Base-by-base conservation (phyloP, 306 rosid genomes). In the Fragaria ananassa region DNA sequence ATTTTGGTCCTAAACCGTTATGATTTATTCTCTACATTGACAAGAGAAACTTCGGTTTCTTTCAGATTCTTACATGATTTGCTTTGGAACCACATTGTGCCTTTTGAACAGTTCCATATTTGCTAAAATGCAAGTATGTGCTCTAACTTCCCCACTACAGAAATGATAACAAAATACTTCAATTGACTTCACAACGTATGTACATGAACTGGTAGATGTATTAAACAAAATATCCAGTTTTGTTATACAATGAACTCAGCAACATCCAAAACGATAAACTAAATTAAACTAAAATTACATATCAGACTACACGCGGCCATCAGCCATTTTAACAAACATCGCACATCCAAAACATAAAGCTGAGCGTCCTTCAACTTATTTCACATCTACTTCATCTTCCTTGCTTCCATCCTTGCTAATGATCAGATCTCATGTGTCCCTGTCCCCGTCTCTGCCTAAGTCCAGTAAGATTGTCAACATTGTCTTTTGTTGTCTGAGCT, bases 401-500 rank as follows among this genome's bases (percentile, higher is more conserved):
- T 34, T 11, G 47, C 44, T 49, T 70, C 10, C 63, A 27, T 29
- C 68, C 41, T 9, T 61, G 5, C 19, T 35, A 42, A 35, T 47
- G 63, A 31, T 51, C 75, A 3, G 76, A 11, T n/a, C 35, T 4
- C 9, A 39, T 5, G 4, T 44, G 10, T 1, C 53, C n/a, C 19
- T 1, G 18, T 18, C 11, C 74, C 23, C 68, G 49, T 70, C 39
- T 72, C 60, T 81, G 85, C 68, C 93, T 96, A 44, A 78, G 23
- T 23, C 68, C 44, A 2, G 66, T 29, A 12, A 60, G 31, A 27
- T 60, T 27, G 66, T 63, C 78, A 69, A 83, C 93, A 8, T 86
- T 29, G 19, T 80, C 80, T 76, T 85, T 86, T 0, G 92, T 86
- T 46, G 92, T 79, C 79, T 89, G 69, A 0, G 91, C 96, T 11